These are phyloP conservation scores for Trematosphaeria pertusa DNA, from an alignment of 2,329 filamentous ascomycete species.

Conservation along the genomic window DNA sequence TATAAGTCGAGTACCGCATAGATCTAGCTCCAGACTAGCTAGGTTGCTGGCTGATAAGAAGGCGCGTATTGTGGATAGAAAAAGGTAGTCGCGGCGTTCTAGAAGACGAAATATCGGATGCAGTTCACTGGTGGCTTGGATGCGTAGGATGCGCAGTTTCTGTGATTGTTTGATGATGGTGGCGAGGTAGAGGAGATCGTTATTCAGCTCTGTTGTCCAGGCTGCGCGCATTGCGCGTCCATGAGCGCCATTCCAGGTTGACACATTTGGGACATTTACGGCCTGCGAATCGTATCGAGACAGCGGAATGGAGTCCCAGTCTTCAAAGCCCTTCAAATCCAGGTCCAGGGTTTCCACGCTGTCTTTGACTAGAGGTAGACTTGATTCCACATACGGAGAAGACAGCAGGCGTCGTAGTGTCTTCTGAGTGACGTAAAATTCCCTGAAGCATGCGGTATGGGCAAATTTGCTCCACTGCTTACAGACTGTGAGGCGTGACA, in stretches of 20 bases:
- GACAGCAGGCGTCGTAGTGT: slow-evolving; percentile 25
- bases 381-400: slow-evolving; percentile 23
- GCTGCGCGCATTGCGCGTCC: slow-evolving; percentile 19
- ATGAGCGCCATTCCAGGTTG: slow-evolving; percentile 18
- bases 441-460: slow-evolving; percentile 23
- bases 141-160: slow-evolving; percentile 27
- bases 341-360: slow-evolving; percentile 27
- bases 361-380: slow-evolving; percentile 27
- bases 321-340: slow-evolving; percentile 25
- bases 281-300: slow-evolving; percentile 18
- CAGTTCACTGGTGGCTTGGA: slow-evolving; percentile 23
- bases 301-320: slow-evolving; percentile 22
- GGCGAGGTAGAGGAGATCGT: slow-evolving; percentile 23
- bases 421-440: slow-evolving; percentile 24
- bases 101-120: slow-evolving; percentile 20
- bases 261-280: slow-evolving; percentile 15
- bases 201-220: slow-evolving; percentile 27
- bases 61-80: slow-evolving; percentile 19
- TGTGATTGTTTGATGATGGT: slow-evolving; percentile 24
- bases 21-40: slow-evolving; percentile 24
- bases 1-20: slow-evolving; percentile 22
- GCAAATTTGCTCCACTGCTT: slow-evolving; percentile 30
- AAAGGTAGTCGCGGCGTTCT: slow-evolving; percentile 25
- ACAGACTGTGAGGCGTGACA: slow-evolving; percentile 28
- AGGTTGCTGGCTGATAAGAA: slow-evolving; percentile 24